phyloP scores from a whole-genome alignment of 495 filamentous ascomycete genomes.

The Rostrohypoxylon terebratum region DNA sequence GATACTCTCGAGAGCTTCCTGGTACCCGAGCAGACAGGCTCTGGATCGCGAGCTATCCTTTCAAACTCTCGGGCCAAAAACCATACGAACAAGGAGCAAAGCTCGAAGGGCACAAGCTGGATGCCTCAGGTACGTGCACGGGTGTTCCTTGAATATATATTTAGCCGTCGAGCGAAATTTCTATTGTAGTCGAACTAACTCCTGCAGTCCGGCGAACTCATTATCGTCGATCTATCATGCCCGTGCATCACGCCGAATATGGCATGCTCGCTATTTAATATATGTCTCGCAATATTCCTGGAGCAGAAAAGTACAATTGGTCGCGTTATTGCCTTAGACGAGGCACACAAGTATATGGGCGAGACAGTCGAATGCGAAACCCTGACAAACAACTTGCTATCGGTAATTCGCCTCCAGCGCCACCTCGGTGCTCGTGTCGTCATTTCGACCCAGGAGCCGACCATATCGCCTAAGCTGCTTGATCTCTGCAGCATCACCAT shows the following conservation, averaged over 20 bases:
- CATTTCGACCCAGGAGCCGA: conserved; percentile 84
- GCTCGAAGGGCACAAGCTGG: neutral
- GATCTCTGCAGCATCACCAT: conserved; percentile 79
- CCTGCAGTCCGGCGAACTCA: neutral
- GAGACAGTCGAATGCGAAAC: conserved; percentile 13
- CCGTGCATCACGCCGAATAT: conserved; percentile 5
- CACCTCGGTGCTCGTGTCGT: conserved; percentile 74
- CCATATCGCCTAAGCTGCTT: conserved; percentile 73
- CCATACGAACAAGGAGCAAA: neutral
- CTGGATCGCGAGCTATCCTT: neutral
- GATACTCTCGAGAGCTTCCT: conserved; percentile 10
- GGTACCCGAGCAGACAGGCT: neutral
- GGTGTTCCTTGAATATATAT: neutral
- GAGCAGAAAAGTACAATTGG: neutral
- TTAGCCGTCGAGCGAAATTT: too few relatives aligned
- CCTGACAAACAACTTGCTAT: conserved; percentile 73
- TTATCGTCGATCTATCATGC: conserved; percentile 7
- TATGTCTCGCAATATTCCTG: conserved; percentile 5
- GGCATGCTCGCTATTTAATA: conserved; percentile 8
- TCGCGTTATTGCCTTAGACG: conserved; percentile 1
- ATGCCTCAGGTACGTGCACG: neutral
- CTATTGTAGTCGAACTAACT: neutral
- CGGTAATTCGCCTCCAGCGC: conserved; percentile 75
- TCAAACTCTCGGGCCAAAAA: neutral
- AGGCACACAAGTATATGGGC: conserved; percentile 9